Base-by-base conservation (phyloP, 371 early-diverging fungal genomes). In the Capillidium rhysosporum region DNA sequence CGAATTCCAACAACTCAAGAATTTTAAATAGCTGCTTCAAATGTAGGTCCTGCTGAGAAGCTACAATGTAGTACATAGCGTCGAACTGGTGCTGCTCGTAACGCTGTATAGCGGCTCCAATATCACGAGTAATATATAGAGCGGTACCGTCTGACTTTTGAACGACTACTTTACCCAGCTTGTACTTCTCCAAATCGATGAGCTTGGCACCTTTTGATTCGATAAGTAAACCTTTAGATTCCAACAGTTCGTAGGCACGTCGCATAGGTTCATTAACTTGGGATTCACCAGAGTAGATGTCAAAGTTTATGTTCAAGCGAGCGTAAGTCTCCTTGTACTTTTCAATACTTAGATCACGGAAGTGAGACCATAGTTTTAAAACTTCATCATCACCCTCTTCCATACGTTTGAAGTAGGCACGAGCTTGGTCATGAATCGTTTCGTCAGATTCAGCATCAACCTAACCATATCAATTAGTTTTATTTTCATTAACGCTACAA, bases 211-310 rank as follows among this genome's bases (percentile, higher is more conserved):
- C 94, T 20, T 92, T 74, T 25, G 82, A 82, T 40, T 82, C 83
- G 31, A 72, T 63, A 40, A 92, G 56, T 44, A 94, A 59, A 21
- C 77, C 76, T 58, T 77, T 68, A 28, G 78, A 77, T 20, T 73
- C 64, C 47, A 90, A 75, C 63, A 81, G 67, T 45, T 78, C 60
- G 59, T 90, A 69, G n/a, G 90, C 92, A 30, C 71, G 72, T 5
- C 68, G 64, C 77, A 89, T 87, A 47, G 80, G 78, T 24, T 77
- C 72, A 30, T 78, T 77, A 57, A 93, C 94, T 68, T 91, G 82
- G 28, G 97, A 95, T 73, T 99, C 99, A 45, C 99, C 99, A 31
- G 94, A 94, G 67, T 94, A 99, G 38, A 95, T 79, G 66, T 98
- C 99, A 63, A 98, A 98, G 16, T 80, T 57, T 57, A 98, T 79